These are phyloP conservation scores for Phytophthora foliorum DNA, from an alignment of 352 stramenopile genomes.

Conservation along the genomic window DNA sequence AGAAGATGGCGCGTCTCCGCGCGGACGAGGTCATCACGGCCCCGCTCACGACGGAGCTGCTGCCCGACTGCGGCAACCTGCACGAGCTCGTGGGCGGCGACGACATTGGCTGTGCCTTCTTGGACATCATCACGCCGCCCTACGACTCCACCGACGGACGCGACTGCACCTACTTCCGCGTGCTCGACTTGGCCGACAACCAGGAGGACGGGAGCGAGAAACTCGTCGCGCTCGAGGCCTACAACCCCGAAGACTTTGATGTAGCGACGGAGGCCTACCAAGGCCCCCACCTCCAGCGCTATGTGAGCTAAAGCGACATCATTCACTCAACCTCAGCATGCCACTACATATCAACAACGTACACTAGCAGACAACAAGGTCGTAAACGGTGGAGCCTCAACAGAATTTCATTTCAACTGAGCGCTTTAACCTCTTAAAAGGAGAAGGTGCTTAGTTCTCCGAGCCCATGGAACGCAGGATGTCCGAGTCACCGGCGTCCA, in stretches of 20 bases:
- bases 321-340: background rate
- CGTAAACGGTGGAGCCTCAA: constrained; percentile 27
- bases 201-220: constrained; percentile 21
- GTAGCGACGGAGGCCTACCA: constrained; percentile 60
- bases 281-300: constrained; percentile 50
- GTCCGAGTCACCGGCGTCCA: constrained; percentile 99
- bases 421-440: background rate
- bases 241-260: constrained; percentile 63
- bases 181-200: constrained; percentile 36
- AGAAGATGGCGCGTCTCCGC: constrained; percentile 54
- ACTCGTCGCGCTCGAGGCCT: constrained; percentile 56
- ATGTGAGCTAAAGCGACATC: constrained; percentile 25
- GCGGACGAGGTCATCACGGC: constrained; percentile 53
- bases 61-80: constrained; percentile 77
- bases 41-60: constrained; percentile 74
- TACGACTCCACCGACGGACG: constrained; percentile 74
- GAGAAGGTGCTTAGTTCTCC: constrained; percentile 21
- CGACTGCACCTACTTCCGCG: constrained; percentile 83
- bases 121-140: constrained; percentile 89
- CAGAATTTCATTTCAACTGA: constrained; percentile 33
- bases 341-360: background rate
- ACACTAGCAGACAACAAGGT: background rate
- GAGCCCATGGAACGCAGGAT: constrained; percentile 87
- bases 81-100: constrained; percentile 81
- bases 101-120: constrained; percentile 81